Evolutionary conservation across 2,329 filamentous ascomycete genomes (phyloP).

Genomic region (Podosphaera xanthii): DNA sequence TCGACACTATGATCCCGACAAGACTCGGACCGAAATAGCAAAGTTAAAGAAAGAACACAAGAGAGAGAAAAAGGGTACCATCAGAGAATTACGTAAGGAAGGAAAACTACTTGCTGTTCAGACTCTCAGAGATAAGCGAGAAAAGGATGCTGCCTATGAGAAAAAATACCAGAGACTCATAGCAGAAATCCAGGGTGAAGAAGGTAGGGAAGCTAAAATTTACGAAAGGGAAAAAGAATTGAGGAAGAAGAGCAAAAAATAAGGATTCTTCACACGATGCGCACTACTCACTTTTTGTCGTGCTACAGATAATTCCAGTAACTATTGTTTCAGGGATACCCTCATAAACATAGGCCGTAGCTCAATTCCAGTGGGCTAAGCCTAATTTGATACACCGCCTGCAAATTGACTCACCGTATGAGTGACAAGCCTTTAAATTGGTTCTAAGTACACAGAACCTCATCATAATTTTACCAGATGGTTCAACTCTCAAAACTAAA

Average conservation of each 20-base stretch:
- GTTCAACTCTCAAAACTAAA: too few species aligned
- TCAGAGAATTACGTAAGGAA: conserved; percentile 88
- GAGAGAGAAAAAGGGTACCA: conserved; percentile 80
- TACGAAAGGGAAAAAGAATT: conserved; percentile 72
- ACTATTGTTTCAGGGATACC: too few species aligned
- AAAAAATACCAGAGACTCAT: conserved; percentile 84
- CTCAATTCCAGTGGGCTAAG: too few species aligned
- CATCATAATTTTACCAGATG: too few species aligned
- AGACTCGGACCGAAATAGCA: conserved; percentile 62
- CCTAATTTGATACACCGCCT: too few species aligned
- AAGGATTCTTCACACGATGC: conserved; percentile 1
- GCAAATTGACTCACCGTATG: too few species aligned
- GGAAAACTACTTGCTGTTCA: conserved; percentile 82
- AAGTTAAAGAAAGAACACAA: conserved; percentile 83
- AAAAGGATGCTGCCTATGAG: conserved; percentile 80
- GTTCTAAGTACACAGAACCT: too few species aligned
- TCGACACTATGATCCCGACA: conserved; percentile 93
- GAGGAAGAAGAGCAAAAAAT: conserved; percentile 41
- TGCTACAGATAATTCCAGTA: too few species aligned
- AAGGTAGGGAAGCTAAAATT: conserved; percentile 63
- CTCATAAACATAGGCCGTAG: too few species aligned
- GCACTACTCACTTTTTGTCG: too few species aligned
- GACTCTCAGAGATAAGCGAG: conserved; percentile 78
- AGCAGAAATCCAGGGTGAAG: conserved; percentile 87
- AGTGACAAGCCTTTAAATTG: too few species aligned